phyloP scores from a whole-genome alignment of 352 stramenopile genomes.

The Phytophthora capsici region DNA sequence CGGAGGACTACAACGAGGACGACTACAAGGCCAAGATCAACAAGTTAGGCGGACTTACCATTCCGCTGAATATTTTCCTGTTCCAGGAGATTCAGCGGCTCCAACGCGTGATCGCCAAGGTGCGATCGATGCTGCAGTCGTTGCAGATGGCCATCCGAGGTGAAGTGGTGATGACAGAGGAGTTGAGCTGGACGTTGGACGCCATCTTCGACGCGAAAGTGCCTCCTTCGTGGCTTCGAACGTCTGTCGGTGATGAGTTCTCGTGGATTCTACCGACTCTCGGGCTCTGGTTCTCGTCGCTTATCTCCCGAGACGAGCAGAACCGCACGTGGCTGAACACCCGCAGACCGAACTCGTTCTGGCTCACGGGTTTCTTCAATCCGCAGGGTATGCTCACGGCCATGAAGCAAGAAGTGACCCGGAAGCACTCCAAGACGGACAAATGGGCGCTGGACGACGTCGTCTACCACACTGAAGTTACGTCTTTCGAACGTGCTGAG shows the following conservation, averaged over 20 bases:
- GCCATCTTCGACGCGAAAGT: conserved; percentile 97
- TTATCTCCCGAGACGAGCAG: conserved; percentile 96
- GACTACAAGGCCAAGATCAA: conserved; percentile 98
- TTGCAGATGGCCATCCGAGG: conserved; percentile 97
- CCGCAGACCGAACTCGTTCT: conserved; percentile 95
- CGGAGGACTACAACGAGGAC: conserved; percentile 97
- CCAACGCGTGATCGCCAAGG: conserved; percentile 96
- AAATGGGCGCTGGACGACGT: conserved; percentile 99
- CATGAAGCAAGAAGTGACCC: conserved; percentile 99
- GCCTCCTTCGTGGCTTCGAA: conserved; percentile 95
- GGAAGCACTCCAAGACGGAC: conserved; percentile 96
- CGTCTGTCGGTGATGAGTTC: conserved; percentile 97
- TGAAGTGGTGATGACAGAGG: conserved; percentile 98
- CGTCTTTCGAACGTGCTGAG: conserved; percentile 92
- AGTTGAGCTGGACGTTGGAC: conserved; percentile 95
- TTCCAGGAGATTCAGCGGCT: conserved; percentile 99
- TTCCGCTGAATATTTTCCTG: conserved; percentile 98
- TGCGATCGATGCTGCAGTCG: conserved; percentile 95
- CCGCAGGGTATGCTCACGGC: conserved; percentile 98
- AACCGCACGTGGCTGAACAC: conserved; percentile 96
- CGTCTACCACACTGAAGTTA: conserved; percentile 98
- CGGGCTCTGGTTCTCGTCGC: conserved; percentile 97
- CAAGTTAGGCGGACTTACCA: conserved; percentile 95
- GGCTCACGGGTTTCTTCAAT: conserved; percentile 99
- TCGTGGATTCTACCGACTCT: conserved; percentile 97